These are phyloP conservation scores for Corylus avellana DNA, from an alignment of 306 rosid species.

Conservation along the genomic window DNA sequence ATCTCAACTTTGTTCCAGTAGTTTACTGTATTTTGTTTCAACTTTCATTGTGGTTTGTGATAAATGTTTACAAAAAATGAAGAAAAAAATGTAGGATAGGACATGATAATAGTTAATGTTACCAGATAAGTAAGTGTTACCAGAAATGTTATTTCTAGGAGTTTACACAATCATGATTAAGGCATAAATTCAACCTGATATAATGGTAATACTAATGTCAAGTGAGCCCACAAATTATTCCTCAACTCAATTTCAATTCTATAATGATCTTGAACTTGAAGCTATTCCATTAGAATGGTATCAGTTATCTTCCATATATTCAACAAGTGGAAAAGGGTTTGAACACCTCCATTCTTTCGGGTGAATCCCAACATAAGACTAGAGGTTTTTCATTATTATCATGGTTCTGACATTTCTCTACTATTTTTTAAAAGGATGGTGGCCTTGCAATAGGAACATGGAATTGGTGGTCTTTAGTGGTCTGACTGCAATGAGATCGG, in stretches of 20 bases:
- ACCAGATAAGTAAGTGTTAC: no score
- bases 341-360: no score
- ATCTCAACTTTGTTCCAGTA: neutral
- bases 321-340: no score
- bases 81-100: neutral
- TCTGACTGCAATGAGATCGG: neutral
- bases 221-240: no score
- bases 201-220: no score
- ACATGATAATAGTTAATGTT: no score
- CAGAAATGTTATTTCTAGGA: neutral
- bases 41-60: neutral
- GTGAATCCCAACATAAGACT: no score
- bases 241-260: neutral
- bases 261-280: neutral
- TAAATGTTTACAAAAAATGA: neutral
- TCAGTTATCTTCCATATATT: no score
- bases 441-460: neutral
- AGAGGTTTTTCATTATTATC: neutral
- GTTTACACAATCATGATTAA: neutral
- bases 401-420: no score
- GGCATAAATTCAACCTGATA: neutral
- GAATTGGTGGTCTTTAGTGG: neutral
- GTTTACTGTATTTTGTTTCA: neutral
- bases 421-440: neutral
- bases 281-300: neutral